Evolutionary conservation across 768 basidiomycete genomes (phyloP), one percentile per base, ranked within the genome.

Genomic region (Paxillus rubicundulus): DNA sequence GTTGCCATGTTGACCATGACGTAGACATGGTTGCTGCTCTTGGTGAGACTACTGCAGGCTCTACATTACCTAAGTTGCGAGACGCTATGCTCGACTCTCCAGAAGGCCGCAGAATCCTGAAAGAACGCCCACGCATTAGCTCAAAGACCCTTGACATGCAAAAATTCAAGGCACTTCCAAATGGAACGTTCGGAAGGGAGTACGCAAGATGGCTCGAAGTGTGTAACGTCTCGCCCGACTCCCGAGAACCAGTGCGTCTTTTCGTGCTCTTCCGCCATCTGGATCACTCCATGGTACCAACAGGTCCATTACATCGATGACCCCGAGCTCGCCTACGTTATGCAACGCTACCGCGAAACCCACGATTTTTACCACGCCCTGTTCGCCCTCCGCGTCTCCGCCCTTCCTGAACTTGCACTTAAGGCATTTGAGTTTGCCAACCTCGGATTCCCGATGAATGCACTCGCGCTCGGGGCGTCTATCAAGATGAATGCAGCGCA

Each of bases 291-390:
- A 54, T 24, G 34, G 9, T 18, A 9, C 30, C 8, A 52, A 9
- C 62, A 98, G 95, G 95, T 97, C 6, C 90, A 87, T 58, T 98
- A 98, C 64, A 87, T 98, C 51, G 82, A 89, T 64, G 92, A 98
- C 63, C 93, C 94, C 2, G 95, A 97, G 63, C 81, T 97, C 10
- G 97, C 97, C 21, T 98, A 97, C 69, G 90, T 98, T 50, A 92
- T 99, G 89, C 92, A 95, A 60, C 87, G 96, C 46, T 99, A 98
- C 69, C 87, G 96, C 21, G 95, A 99, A 73, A 96, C 89, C 57
- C 97, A 99, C 71, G 96, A 99, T 72, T 87, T 98, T 60, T 97
- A 98, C 66, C 97, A 99, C 65, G 91, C 90, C 62, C 80, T 98
- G 54, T 85, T 85, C 73, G 84, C 84, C 60, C 78, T 98, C 9